Evolutionary conservation across 768 basidiomycete genomes (phyloP).

Genomic region (Xerocomellus intermedius): DNA sequence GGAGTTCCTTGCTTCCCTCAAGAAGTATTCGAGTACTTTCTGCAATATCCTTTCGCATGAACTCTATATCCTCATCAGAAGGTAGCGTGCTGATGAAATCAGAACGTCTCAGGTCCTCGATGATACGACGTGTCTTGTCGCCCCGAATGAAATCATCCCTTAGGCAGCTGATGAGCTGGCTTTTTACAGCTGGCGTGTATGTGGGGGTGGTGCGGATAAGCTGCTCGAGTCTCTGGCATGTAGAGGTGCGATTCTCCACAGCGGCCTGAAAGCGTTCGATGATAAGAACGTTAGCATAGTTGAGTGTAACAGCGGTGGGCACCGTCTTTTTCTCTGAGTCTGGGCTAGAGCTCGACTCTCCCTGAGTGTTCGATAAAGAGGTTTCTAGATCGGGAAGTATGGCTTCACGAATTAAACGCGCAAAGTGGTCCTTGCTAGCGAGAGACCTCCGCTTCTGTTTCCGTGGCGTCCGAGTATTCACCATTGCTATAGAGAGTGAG

Average conservation of each 20-base stretch:
- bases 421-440: no score
- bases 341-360: no score
- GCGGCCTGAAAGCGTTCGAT: slow-evolving; percentile 30
- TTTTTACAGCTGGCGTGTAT: slow-evolving; percentile 21
- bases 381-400: no score
- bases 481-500: no score
- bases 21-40: slow-evolving; percentile 27
- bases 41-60: slow-evolving; percentile 20
- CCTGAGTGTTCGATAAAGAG: no score
- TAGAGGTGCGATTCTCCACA: slow-evolving; percentile 26
- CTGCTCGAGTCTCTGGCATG: slow-evolving; percentile 29
- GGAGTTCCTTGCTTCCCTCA: slow-evolving; percentile 28
- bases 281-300: slow-evolving; percentile 26
- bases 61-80: slow-evolving; percentile 18
- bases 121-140: slow-evolving; percentile 24
- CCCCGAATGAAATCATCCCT: slow-evolving; percentile 27
- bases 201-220: slow-evolving; percentile 23
- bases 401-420: no score
- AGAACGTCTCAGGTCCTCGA: slow-evolving; percentile 25
- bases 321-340: no score
- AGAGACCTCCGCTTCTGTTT: no score
- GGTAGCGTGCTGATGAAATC: slow-evolving; percentile 23
- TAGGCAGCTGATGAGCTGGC: slow-evolving; percentile 19
- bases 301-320: slow-evolving; percentile 2
- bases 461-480: no score